Conservation (phyloP, 2,329 filamentous ascomycete genomes). For the Aspergillus sp. region DNA sequence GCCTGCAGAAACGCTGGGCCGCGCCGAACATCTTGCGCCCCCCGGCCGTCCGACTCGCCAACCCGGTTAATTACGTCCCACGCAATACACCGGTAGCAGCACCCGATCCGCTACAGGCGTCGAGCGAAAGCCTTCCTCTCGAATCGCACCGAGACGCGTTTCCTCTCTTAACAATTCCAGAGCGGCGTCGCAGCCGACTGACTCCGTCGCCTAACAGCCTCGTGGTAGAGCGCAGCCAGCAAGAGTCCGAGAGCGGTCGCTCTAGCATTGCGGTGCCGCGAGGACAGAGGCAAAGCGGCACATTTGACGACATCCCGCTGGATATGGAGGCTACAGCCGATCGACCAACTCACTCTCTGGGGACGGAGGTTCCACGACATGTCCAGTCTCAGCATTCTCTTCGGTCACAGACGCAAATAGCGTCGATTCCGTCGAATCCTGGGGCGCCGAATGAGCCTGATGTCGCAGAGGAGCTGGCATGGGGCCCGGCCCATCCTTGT, state of each 20-base stretch:
- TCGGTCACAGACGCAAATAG: constrained; percentile 41
- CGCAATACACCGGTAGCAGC: constrained; percentile 51
- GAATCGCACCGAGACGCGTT: constrained; percentile 49
- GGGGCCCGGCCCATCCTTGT: constrained; percentile 92
- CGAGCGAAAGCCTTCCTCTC: constrained; percentile 35
- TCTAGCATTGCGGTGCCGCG: constrained; percentile 55
- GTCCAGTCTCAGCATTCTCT: constrained; percentile 42
- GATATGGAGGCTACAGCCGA: constrained; percentile 21
- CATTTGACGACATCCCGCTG: constrained; percentile 26
- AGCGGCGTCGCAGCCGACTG: constrained; percentile 56
- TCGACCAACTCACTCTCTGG: constrained; percentile 10
- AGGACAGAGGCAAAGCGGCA: constrained; percentile 38
- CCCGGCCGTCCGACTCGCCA: constrained; percentile 57
- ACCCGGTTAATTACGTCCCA: constrained; percentile 62
- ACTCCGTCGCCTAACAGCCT: constrained; percentile 48
- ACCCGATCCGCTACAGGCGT: constrained; percentile 31
- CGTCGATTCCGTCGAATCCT: constrained; percentile 39
- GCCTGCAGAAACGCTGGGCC: constrained; percentile 16
- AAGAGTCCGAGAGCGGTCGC: constrained; percentile 48
- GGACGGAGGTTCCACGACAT: constrained; percentile 35
- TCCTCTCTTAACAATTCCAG: constrained; percentile 57
- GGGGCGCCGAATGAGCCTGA: constrained; percentile 49
- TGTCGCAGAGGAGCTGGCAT: constrained; percentile 71
- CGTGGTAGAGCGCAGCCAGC: constrained; percentile 48
- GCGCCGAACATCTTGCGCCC: constrained; percentile 28